phyloP scores from a whole-genome alignment of 441 rosid genomes.

The Macaranga tanarius region DNA sequence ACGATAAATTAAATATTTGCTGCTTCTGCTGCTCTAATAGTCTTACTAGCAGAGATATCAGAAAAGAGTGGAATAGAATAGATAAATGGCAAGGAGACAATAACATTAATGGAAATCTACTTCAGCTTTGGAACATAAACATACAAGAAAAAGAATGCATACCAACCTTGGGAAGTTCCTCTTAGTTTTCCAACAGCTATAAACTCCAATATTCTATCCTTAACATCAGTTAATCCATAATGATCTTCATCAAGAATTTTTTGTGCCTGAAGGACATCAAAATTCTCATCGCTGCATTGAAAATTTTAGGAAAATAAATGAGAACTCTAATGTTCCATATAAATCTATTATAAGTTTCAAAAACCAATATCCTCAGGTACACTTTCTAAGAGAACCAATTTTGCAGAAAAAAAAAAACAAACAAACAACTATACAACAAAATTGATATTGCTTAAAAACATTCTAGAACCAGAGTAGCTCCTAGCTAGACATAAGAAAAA shows the following conservation, averaged over 20 bases:
- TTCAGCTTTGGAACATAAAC: conserved; percentile 1
- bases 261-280: conserved; percentile 78
- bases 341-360: neutral
- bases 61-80: neutral
- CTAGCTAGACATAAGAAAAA: neutral
- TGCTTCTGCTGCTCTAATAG: conserved; percentile 3
- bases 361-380: neutral
- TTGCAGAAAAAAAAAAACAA: neutral
- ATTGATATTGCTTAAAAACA: neutral
- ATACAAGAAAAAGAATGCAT: conserved; percentile 8
- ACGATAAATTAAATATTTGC: conserved; percentile 15
- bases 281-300: conserved; percentile 79
- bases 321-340: neutral
- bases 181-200: conserved; percentile 98
- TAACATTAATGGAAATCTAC: neutral
- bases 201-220: conserved; percentile 95
- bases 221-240: conserved; percentile 87
- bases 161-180: conserved; percentile 94
- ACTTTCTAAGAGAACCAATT: neutral
- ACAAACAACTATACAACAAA: neutral
- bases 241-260: conserved; percentile 90
- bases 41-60: conserved; percentile 3
- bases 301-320: neutral
- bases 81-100: neutral
- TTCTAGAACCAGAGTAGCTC: neutral